Evolutionary conservation across 345 rosid species (phyloP).

Genomic region (Nephelium lappaceum): DNA sequence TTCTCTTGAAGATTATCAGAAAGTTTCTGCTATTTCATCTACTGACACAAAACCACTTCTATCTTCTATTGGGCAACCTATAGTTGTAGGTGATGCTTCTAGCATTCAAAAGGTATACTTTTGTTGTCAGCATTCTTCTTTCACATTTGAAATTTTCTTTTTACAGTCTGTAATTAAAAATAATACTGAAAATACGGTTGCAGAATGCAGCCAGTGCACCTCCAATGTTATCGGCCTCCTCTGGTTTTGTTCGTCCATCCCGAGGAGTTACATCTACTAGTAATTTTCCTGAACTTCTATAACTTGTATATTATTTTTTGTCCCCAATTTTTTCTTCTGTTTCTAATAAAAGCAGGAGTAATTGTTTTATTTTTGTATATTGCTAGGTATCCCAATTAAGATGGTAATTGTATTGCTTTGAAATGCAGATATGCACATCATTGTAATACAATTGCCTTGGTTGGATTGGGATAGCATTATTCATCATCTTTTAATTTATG

Average conservation of each 20-base stretch:
- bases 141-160: neutral
- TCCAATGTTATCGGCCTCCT: constrained; percentile 51
- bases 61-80: constrained; percentile 44
- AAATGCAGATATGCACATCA: neutral
- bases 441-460: neutral
- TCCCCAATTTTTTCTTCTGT: neutral
- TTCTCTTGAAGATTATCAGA: constrained; percentile 62
- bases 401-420: neutral
- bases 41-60: constrained; percentile 48
- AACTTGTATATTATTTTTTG: neutral
- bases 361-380: neutral
- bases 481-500: neutral
- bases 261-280: constrained; percentile 79
- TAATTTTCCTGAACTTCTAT: constrained; percentile 40
- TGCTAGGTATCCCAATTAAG: neutral
- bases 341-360: neutral
- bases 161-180: constrained; percentile 4
- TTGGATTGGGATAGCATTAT: neutral
- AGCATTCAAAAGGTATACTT: constrained; percentile 57
- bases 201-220: constrained; percentile 51
- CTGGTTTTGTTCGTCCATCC: constrained; percentile 66
- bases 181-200: constrained; percentile 19
- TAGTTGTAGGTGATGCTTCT: constrained; percentile 55
- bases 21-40: constrained; percentile 36
- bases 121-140: neutral